These are phyloP conservation scores for Iodosphaeria phyllophila DNA, from an alignment of 2,329 filamentous ascomycete genomes.

Conservation along the genomic window DNA sequence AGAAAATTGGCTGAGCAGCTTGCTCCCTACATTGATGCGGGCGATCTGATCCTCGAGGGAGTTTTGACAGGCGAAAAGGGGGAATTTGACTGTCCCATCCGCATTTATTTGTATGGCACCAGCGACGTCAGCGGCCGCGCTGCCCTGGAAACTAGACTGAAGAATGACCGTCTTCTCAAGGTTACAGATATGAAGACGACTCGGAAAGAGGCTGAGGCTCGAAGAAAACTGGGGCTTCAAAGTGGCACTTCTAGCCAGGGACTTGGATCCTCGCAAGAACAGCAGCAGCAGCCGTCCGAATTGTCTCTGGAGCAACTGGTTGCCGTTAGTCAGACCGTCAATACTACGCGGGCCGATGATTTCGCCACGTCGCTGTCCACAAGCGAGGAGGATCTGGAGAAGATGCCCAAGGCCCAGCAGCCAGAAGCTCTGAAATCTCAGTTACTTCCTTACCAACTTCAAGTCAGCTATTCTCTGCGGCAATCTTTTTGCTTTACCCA, in stretches of 20 bases:
- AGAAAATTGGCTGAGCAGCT: slow-evolving; percentile 49
- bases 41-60: slow-evolving; percentile 47
- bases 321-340: slow-evolving; percentile 45
- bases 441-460: slow-evolving; percentile 63
- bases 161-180: slow-evolving; percentile 43
- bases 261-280: slow-evolving; percentile 10
- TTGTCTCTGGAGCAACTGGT: slow-evolving; percentile 47
- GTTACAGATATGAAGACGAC: slow-evolving; percentile 35
- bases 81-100: slow-evolving; percentile 53
- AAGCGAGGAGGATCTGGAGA: slow-evolving; percentile 48
- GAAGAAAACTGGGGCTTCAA: slow-evolving; percentile 22
- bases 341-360: slow-evolving; percentile 40
- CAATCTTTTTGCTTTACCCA: no score
- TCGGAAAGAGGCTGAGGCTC: slow-evolving; percentile 30
- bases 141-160: slow-evolving; percentile 41
- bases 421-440: slow-evolving; percentile 45
- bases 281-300: slow-evolving; percentile 22
- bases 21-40: slow-evolving; percentile 48
- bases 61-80: slow-evolving; percentile 48
- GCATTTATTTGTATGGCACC: slow-evolving; percentile 51
- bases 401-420: slow-evolving; percentile 54
- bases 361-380: slow-evolving; percentile 53
- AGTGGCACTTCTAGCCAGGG: slow-evolving; percentile 19
- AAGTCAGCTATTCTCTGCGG: slow-evolving; percentile 18
- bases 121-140: slow-evolving; percentile 30